phyloP scores from a whole-genome alignment of 768 basidiomycete species.

The Mycena amicta region DNA sequence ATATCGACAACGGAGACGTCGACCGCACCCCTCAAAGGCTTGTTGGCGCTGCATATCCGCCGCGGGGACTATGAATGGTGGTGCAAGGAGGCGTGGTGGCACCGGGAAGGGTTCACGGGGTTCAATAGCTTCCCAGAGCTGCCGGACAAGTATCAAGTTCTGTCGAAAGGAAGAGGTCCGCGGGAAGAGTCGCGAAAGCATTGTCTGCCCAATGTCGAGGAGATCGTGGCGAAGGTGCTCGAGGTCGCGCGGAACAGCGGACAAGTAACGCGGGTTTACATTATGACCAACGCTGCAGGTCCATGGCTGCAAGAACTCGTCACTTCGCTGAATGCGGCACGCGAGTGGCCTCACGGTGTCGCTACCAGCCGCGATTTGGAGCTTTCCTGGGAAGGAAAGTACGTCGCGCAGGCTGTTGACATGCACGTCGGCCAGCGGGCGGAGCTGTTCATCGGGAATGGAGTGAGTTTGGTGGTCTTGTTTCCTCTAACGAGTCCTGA shows the following conservation, averaged over 20 bases:
- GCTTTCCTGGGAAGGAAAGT: constrained; percentile 58
- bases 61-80: constrained; percentile 58
- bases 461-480: constrained; percentile 44
- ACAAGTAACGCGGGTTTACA: constrained; percentile 52
- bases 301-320: constrained; percentile 53
- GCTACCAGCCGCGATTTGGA: constrained; percentile 56
- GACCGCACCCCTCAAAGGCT: constrained; percentile 39
- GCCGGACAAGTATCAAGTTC: constrained; percentile 44
- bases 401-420: constrained; percentile 62
- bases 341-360: constrained; percentile 53
- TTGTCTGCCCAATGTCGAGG: constrained; percentile 54
- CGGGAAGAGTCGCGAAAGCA: constrained; percentile 30
- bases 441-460: constrained; percentile 70
- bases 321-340: constrained; percentile 36
- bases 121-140: constrained; percentile 58
- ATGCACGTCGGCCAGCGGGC: constrained; percentile 70
- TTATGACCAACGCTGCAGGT: constrained; percentile 64
- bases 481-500: background rate
- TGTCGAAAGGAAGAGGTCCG: constrained; percentile 12
- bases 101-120: constrained; percentile 48
- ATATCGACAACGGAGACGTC: constrained; percentile 4
- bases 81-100: constrained; percentile 42
- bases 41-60: constrained; percentile 60
- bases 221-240: constrained; percentile 48
- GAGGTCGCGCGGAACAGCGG: background rate